phyloP scores from a whole-genome alignment of 2,329 filamentous ascomycete species.

The Fusarium beomiforme region DNA sequence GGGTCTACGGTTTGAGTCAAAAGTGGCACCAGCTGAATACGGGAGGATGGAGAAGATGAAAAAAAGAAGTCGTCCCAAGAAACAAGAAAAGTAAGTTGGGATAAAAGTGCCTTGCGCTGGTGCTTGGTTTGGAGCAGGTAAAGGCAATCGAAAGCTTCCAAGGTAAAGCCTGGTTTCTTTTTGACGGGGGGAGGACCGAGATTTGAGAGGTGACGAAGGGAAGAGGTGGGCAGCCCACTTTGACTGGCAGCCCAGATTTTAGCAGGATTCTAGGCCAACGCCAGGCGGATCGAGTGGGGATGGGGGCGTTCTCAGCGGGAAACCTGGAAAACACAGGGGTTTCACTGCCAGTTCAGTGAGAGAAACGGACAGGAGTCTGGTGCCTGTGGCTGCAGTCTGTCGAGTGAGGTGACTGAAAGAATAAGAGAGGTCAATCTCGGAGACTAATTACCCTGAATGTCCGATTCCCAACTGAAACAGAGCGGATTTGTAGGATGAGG shows the following conservation, averaged over 20 bases:
- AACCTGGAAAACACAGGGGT: conserved; percentile 34
- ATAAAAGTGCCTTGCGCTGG: conserved; percentile 32
- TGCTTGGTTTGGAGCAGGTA: conserved; percentile 31
- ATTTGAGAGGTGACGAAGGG: conserved; percentile 37
- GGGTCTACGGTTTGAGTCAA: background rate
- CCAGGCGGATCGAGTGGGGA: conserved; percentile 35
- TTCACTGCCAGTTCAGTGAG: background rate
- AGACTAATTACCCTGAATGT: conserved; percentile 2
- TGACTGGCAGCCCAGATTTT: conserved; percentile 36
- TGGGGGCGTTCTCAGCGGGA: conserved; percentile 32
- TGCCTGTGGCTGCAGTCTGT: background rate
- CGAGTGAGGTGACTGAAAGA: conserved; percentile 33
- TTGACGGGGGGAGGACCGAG: conserved; percentile 33
- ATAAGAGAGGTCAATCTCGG: conserved; percentile 2
- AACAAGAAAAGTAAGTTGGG: conserved; percentile 29
- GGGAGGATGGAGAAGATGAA: background rate
- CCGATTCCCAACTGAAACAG: background rate
- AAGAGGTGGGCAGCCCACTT: conserved; percentile 40
- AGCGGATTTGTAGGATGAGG: background rate
- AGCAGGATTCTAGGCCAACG: conserved; percentile 40
- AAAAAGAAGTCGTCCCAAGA: conserved; percentile 22
- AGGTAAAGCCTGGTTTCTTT: conserved; percentile 37
- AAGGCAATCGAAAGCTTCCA: background rate
- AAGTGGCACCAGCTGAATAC: conserved; percentile 13
- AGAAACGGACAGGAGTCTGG: background rate